Base-by-base conservation (phyloP, 495 filamentous ascomycete species). In the Tuber brumale region DNA sequence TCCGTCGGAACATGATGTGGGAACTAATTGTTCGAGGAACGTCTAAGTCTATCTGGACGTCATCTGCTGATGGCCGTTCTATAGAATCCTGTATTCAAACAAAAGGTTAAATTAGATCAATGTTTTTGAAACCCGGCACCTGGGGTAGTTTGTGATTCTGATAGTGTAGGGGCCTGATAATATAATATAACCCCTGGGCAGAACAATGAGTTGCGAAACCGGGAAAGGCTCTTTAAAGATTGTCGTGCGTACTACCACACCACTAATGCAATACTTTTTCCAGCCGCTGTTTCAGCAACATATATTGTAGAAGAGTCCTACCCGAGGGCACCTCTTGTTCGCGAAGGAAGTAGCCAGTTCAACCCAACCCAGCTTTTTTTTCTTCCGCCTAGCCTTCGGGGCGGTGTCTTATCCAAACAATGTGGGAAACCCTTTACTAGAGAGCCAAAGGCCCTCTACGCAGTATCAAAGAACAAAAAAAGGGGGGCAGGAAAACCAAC, bases 31-130 rank as follows among this genome's bases (percentile, higher is more conserved):
- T 99, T 70, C 95, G 90, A 0, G 95, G 95, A 61, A 99, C 95
- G 82, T 99, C 95, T 41, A 97, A 90, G 84, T 99, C 95, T 78
- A 99, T 99, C 82, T 99, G 95, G 12, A 95, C 91, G 82, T 99
- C 95, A 82, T 99, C 95, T 0, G 94, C 90, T 9, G 92, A 97
- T 48, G 89, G 89, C 69, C 90, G 84, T 14, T 91, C 86, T 74
- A 93, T 89, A 43, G 93, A 88, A 73, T 90, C 88, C 79, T 92
- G 87, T 84, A 91, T 93, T 23, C 88, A 87, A 41, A 27, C 61
- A 42, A 27, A 78, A 37, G 71, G 21, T 57, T 51, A 73, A 43
- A 72, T 75, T 72, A 75, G 61, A 19, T 18, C 6, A 43, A 23
- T 42, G 2, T 72, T 37, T 18, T 73, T 27, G 21, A 72, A 18